Conservation (phyloP, 352 stramenopile genomes). For the Bremia lactucae region DNA sequence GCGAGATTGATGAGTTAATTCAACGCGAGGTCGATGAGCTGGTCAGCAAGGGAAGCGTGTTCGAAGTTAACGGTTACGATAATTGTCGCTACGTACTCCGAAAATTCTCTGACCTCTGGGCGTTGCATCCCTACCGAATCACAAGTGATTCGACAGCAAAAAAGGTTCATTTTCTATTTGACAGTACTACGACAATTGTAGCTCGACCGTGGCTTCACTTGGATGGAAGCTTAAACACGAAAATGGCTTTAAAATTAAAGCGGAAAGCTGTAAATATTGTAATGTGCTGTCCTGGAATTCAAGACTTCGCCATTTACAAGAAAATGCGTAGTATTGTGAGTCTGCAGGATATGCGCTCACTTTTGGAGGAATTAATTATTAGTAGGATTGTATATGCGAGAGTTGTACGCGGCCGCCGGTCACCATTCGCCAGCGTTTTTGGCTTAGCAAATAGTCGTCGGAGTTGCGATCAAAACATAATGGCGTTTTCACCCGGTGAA, state of each 20-base stretch:
- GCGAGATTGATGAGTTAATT: slow-evolving; percentile 11
- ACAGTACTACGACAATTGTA: slow-evolving; percentile 43
- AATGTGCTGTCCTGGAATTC: slow-evolving; percentile 60
- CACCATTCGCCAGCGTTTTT: slow-evolving; percentile 22
- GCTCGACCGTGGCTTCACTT: slow-evolving; percentile 66
- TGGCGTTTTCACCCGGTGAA: slow-evolving; percentile 27
- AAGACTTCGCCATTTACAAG: slow-evolving; percentile 38
- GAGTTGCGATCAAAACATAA: slow-evolving; percentile 4
- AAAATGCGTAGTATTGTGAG: slow-evolving; percentile 69
- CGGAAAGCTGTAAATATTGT: slow-evolving; percentile 74
- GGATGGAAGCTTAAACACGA: slow-evolving; percentile 52
- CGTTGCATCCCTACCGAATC: slow-evolving; percentile 45
- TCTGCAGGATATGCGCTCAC: slow-evolving; percentile 53
- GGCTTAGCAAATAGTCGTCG: slow-evolving; percentile 4
- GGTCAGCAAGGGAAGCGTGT: slow-evolving; percentile 25
- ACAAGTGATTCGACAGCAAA: slow-evolving; percentile 29
- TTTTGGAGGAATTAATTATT: slow-evolving; percentile 55
- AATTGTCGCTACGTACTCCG: slow-evolving; percentile 40
- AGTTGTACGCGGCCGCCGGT: slow-evolving; percentile 14
- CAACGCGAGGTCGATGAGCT: slow-evolving; percentile 28
- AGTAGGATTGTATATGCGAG: slow-evolving; percentile 56
- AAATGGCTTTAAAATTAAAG: slow-evolving; percentile 49
- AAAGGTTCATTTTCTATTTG: slow-evolving; percentile 67
- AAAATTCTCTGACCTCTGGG: slow-evolving; percentile 43
- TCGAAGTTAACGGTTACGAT: slow-evolving; percentile 60